Conservation (phyloP, 805 yeast species). For the Saturnispora hagleri region DNA sequence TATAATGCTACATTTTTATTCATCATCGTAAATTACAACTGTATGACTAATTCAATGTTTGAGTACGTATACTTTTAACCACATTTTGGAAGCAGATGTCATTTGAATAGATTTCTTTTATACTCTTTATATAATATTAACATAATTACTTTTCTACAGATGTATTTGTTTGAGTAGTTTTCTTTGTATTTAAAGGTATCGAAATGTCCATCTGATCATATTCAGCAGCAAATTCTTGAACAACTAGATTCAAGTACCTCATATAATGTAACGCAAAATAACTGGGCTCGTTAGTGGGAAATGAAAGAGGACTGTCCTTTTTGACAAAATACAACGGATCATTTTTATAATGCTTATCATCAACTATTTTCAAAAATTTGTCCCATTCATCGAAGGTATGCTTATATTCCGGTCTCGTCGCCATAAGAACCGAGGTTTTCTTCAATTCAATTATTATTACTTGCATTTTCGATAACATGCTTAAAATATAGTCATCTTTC, state of each 20-base stretch:
- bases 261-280: constrained; percentile 34
- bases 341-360: constrained; percentile 15
- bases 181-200: not conserved
- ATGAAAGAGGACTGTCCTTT: constrained; percentile 56
- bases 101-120: not conserved
- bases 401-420: constrained; percentile 32
- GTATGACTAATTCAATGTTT: constrained; percentile 5
- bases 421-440: constrained; percentile 25
- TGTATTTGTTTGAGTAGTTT: no score
- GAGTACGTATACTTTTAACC: constrained; percentile 4
- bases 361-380: constrained; percentile 27
- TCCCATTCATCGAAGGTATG: constrained; percentile 49
- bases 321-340: constrained; percentile 51
- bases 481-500: constrained; percentile 20
- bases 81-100: not conserved
- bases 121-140: not conserved
- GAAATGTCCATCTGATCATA: constrained; percentile 13
- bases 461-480: constrained; percentile 18
- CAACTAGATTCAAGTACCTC: constrained; percentile 18
- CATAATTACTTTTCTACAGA: not conserved
- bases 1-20: not conserved
- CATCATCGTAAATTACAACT: constrained; percentile 5
- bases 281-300: constrained; percentile 61
- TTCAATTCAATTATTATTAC: constrained; percentile 26
- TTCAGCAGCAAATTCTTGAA: constrained; percentile 21